Evolutionary conservation across 2,329 filamentous ascomycete genomes (phyloP), one percentile per base, ranked within the genome.

Genomic region (Neonectria sp.): DNA sequence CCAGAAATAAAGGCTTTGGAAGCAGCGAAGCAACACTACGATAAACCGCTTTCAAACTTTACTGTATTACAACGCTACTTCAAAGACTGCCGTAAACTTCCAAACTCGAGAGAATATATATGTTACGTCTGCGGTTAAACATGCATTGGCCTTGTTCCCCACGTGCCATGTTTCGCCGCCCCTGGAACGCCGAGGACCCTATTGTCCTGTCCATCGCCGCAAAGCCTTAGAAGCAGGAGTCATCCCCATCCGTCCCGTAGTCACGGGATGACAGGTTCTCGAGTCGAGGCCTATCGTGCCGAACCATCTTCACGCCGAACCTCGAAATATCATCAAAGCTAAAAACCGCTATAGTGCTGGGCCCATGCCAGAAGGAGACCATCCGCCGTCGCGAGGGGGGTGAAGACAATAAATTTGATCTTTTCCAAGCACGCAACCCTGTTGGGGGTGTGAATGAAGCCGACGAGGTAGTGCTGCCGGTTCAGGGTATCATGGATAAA

Each of bases 401-500:
- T 58, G 56, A 43, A 33, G 64, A 68, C 55, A 46, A 46, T 35
- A 55, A 27, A 33, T 25, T 64, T 60, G 51, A 68, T 68, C 55
- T 72, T 62, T 74, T 70, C 68, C 60, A 64, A 73, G 63, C 55
- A 70, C 56, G 48, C 65, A 63, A 67, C 73, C 72, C 70, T 69
- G 69, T 70, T 67, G 63, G 67, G 58, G 31, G 56, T 56, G 56
- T 43, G 68, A 45, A 45, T 21, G 40, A 67, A 69, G 67, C 68
- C 65, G 66, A 68, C 68, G 63, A 67, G 56, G 46, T 62, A 46
- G 37, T 63, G 49, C 63, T 37, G 65, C 63, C 62, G 63, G 66
- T 60, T 66, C 59, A 68, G 76, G 75, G 77, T 76, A 78, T 79
- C 75, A 78, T 78, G 67, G 67, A 57, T 71, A 35, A 69, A 53